phyloP scores from a whole-genome alignment of 1,139 yeast genomes.

The Petasospora fabianii region DNA sequence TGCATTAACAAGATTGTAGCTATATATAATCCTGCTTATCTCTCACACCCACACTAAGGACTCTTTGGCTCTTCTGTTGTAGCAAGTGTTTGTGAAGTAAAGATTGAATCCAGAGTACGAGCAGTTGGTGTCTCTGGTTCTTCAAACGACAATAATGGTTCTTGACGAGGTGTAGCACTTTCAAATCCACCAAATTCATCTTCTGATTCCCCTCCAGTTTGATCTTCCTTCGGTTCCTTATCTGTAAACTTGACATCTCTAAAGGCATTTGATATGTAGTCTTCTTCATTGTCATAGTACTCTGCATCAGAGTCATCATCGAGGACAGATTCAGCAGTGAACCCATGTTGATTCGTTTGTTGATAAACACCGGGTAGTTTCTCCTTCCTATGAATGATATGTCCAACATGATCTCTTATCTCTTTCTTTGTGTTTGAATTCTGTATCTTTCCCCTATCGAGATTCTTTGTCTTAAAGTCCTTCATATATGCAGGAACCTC shows the following conservation, averaged over 20 bases:
- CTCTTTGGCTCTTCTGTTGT: too few species aligned
- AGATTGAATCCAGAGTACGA: slow-evolving; percentile 2
- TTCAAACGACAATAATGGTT: slow-evolving; percentile 6
- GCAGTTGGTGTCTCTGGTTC: slow-evolving; percentile 16
- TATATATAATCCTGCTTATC: too few species aligned
- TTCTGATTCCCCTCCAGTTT: slow-evolving; percentile 47
- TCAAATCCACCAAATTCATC: slow-evolving; percentile 97
- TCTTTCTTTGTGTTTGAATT: slow-evolving; percentile 16
- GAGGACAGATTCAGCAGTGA: slow-evolving; percentile 19
- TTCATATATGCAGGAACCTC: slow-evolving; percentile 10
- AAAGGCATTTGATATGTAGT: too few species aligned
- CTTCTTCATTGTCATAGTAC: background rate
- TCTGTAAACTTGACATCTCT: too few species aligned
- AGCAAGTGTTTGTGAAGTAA: background rate
- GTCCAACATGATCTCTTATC: slow-evolving; percentile 10
- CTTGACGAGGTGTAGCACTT: slow-evolving; percentile 47
- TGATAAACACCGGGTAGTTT: slow-evolving; percentile 12
- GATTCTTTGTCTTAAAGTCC: slow-evolving; percentile 9
- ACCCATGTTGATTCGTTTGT: slow-evolving; percentile 10
- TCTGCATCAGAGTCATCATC: slow-evolving; percentile 12
- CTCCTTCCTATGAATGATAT: slow-evolving; percentile 9
- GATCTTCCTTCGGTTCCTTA: slow-evolving; percentile 24
- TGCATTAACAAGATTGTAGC: too few species aligned
- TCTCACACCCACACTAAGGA: too few species aligned
- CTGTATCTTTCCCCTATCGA: slow-evolving; percentile 13